These are phyloP conservation scores for Papiliotrema nemorosa DNA, from an alignment of 1,284 basidiomycete genomes.

Conservation along the genomic window DNA sequence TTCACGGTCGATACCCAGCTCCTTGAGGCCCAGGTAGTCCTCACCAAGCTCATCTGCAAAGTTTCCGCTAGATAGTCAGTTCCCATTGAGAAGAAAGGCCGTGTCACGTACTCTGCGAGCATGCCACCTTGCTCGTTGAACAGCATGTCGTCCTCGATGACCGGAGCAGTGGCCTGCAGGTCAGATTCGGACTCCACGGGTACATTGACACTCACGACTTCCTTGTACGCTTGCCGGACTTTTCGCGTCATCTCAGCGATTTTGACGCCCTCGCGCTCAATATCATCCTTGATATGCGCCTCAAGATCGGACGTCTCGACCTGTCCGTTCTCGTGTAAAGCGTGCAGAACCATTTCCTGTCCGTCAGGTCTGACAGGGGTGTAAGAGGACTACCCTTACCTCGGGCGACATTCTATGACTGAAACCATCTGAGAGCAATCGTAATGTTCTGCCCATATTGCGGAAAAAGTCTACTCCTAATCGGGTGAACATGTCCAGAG, in stretches of 20 bases:
- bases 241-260: conserved; percentile 80
- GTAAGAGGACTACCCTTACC: conserved; percentile 52
- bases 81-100: not conserved
- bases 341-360: conserved; percentile 87
- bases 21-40: conserved; percentile 86
- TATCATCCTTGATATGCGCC: conserved; percentile 82
- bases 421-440: conserved; percentile 77
- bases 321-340: conserved; percentile 79
- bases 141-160: conserved; percentile 63
- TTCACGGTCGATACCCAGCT: conserved; percentile 84
- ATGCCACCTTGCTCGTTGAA: conserved; percentile 74
- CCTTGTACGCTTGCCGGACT: conserved; percentile 73
- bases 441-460: conserved; percentile 81
- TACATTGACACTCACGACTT: conserved; percentile 56
- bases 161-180: conserved; percentile 30
- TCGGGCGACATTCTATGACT: conserved; percentile 72
- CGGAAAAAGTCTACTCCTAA: conserved; percentile 76
- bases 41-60: conserved; percentile 86
- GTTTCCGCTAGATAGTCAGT: conserved; percentile 59
- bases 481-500: conserved; percentile 75
- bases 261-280: conserved; percentile 73
- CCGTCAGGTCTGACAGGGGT: not conserved
- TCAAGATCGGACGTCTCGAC: conserved; percentile 73
- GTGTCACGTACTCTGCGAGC: conserved; percentile 60
- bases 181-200: not conserved